A percentile compares a stretch with the other conserved stretches of the same genome.
These are phyloP conservation scores for Senna siamea DNA, from an alignment of 306 rosid species.

Conservation along the genomic window DNA sequence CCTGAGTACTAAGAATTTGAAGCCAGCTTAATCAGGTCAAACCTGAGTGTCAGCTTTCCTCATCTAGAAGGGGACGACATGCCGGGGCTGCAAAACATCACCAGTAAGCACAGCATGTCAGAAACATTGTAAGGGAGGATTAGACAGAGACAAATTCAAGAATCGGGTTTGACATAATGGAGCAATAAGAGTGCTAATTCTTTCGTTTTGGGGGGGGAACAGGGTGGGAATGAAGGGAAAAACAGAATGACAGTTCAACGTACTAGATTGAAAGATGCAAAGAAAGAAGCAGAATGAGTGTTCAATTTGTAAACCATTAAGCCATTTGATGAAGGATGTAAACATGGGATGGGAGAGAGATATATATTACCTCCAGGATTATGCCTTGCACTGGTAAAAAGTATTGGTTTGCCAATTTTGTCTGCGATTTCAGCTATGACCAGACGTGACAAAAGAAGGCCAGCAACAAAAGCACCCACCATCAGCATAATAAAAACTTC, in stretches of 20 bases:
- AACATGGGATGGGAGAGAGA: not conserved
- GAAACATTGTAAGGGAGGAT: not conserved
- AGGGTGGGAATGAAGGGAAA: no score
- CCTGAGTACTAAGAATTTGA: constrained; percentile 23
- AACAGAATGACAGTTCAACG: no score
- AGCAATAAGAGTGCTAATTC: no score
- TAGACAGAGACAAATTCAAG: constrained; percentile 7
- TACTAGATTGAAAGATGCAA: no score
- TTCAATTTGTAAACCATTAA: no score
- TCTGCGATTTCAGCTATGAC: constrained; percentile 66
- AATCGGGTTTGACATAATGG: not conserved
- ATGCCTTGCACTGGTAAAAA: constrained; percentile 41
- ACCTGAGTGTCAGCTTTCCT: constrained; percentile 49
- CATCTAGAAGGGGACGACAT: constrained; percentile 61
- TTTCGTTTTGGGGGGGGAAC: no score
- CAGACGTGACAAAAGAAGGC: constrained; percentile 67
- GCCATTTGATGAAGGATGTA: not conserved
- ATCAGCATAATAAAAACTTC: constrained; percentile 67
- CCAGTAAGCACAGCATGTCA: constrained; percentile 18
- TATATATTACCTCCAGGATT: constrained; percentile 54
- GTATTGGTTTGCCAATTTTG: constrained; percentile 41
- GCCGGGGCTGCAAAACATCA: constrained; percentile 52
- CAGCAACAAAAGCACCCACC: constrained; percentile 71
- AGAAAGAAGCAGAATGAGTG: no score
- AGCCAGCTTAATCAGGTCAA: constrained; percentile 34